Evolutionary conservation across 1,139 yeast genomes (phyloP).

Genomic region (Yamadazyma atmosphaerica): DNA sequence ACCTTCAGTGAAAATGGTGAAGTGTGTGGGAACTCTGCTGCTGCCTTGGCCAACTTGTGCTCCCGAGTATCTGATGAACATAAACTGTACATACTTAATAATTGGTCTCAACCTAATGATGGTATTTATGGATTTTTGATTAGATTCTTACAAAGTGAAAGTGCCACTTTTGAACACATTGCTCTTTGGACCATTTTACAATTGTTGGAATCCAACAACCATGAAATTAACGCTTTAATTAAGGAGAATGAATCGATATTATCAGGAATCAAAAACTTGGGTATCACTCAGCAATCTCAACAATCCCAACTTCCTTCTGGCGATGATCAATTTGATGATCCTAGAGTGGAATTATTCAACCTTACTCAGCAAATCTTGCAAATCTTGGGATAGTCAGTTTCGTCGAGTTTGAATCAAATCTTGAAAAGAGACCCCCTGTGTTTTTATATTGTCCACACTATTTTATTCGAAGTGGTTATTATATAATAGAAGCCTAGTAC

Average conservation of each 20-base stretch:
- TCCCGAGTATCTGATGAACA: conserved; percentile 81
- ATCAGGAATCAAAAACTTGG: conserved; percentile 55
- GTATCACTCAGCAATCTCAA: conserved; percentile 40
- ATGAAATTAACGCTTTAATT: conserved; percentile 62
- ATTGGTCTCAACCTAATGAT: conserved; percentile 80
- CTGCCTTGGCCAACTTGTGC: conserved; percentile 94
- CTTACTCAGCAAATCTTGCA: conserved; percentile 78
- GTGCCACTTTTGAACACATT: conserved; percentile 97
- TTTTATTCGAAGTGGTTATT: not conserved
- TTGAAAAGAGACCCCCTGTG: too few relatives aligned
- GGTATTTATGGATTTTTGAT: conserved; percentile 86
- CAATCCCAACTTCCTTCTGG: conserved; percentile 18
- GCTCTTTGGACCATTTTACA: conserved; percentile 97
- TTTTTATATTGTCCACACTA: too few relatives aligned
- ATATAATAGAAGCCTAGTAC: not conserved
- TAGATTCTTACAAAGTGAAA: conserved; percentile 77
- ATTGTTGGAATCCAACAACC: conserved; percentile 82
- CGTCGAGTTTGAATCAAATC: too few relatives aligned
- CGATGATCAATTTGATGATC: conserved; percentile 54
- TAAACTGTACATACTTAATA: conserved; percentile 67
- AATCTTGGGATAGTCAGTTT: conserved; percentile 37
- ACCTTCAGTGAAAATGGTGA: conserved; percentile 88
- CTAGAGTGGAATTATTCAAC: conserved; percentile 70
- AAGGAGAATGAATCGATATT: conserved; percentile 61
- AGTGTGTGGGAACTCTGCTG: conserved; percentile 98